These are phyloP conservation scores for Centrapalus pauciflorus DNA, from an alignment of 129 eudicot genomes.

Conservation along the genomic window DNA sequence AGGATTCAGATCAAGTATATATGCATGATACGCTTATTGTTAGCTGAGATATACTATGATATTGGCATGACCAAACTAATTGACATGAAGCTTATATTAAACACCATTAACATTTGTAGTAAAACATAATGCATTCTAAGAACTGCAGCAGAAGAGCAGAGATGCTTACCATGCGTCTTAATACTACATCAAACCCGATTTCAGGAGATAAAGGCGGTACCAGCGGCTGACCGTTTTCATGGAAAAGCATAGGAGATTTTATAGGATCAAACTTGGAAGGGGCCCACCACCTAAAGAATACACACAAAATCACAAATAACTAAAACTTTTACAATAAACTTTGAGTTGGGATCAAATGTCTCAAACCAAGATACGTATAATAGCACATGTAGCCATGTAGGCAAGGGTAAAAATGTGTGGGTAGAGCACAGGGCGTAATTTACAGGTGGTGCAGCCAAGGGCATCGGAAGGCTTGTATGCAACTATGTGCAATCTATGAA, in stretches of 20 bases:
- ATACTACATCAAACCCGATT: constrained; percentile 76
- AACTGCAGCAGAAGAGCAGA: not conserved
- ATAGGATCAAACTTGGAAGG: constrained; percentile 94
- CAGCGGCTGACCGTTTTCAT: constrained; percentile 73
- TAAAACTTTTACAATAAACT: not conserved
- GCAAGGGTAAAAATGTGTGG: not conserved
- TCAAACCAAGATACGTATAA: not conserved
- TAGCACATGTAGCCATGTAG: no score
- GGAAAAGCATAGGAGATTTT: constrained; percentile 93
- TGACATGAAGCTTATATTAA: not conserved
- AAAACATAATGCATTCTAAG: not conserved
- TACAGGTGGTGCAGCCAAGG: not conserved
- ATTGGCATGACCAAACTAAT: not conserved
- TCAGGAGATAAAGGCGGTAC: constrained; percentile 78
- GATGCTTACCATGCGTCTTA: constrained; percentile 66
- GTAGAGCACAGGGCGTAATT: not conserved
- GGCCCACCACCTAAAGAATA: constrained; percentile 91
- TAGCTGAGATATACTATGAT: not conserved
- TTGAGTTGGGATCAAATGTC: not conserved
- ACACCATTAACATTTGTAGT: not conserved
- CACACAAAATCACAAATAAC: constrained; percentile 5
- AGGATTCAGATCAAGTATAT: not conserved
- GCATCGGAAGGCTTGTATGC: not conserved
- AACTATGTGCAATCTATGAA: not conserved
- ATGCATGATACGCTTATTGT: constrained; percentile 9